Evolutionary conservation across 2,329 filamentous ascomycete genomes (phyloP).

Genomic region (Penicillium sp.): DNA sequence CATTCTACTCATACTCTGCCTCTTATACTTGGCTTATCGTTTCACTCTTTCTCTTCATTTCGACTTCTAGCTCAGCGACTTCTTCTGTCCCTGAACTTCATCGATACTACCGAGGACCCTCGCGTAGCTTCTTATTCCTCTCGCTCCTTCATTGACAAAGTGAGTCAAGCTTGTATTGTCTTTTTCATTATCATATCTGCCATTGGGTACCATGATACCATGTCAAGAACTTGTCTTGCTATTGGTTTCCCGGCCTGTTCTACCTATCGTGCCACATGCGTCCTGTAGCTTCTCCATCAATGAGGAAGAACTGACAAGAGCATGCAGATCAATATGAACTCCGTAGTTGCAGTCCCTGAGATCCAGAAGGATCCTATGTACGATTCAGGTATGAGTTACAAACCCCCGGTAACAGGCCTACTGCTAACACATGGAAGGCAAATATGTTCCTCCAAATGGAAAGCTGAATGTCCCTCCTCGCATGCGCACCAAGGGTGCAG

Average conservation of each 20-base stretch:
- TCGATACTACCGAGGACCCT: neutral
- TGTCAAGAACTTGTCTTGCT: neutral
- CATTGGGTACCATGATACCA: neutral
- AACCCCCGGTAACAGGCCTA: neutral
- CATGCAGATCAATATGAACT: conserved; percentile 11
- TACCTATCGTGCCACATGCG: neutral
- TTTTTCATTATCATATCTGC: neutral
- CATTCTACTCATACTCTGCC: conserved; percentile 27
- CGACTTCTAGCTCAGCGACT: neutral
- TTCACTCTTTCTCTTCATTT: conserved; percentile 6
- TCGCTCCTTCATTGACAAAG: conserved; percentile 2
- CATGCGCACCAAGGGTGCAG: conserved; percentile 7
- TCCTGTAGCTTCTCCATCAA: neutral
- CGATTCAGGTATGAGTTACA: conserved; percentile 9
- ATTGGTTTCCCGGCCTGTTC: neutral
- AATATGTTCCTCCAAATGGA: conserved; percentile 14
- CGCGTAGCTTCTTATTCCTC: neutral
- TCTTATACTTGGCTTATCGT: conserved; percentile 16
- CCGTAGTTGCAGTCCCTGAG: conserved; percentile 7
- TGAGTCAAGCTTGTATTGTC: neutral
- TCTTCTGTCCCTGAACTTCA: neutral
- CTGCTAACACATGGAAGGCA: conserved; percentile 1
- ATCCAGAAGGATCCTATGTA: conserved; percentile 11
- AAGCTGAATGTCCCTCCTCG: conserved; percentile 13
- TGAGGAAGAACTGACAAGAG: neutral